Evolutionary conservation across 345 rosid genomes (phyloP), one percentile per base, ranked within the genome.

Genomic region (Clausena lansium): DNA sequence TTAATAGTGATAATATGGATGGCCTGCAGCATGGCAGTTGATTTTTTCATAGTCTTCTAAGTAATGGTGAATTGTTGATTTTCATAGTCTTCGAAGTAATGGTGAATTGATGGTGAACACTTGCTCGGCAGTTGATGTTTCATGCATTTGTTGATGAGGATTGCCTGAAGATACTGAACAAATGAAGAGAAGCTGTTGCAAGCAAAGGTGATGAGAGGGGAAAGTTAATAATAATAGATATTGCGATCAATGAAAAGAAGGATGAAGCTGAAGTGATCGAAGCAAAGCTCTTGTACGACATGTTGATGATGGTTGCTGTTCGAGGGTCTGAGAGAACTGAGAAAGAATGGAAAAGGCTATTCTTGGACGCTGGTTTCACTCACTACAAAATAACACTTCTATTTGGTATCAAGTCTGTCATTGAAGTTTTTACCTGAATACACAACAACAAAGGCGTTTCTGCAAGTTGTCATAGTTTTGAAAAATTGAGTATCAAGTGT

Each of bases 111-210:
- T n/a, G 52, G 2, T 30, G 33, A 28, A 6, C 41, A 38, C 10
- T 41, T 36, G 52, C 50, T 1, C 38, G 17, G n/a, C 83, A 87
- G 89, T 52, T 52, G 15, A 74, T 84, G 57, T 69, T 87, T 58
- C 90, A 89, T 63, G 81, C 72, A n/a, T 87, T 78, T 75, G 74
- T 74, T n/a, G 90, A 89, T n/a, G 88, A 83, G 20, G 85, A 89
- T 3, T 89, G 89, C 74, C 38, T 84, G 71, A 89, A 82, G 76
- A 84, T 87, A 66, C 79, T 87, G n/a, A 80, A 83, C 73, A 79
- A 45, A 38, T 82, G 89, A 83, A 81, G 78, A 74, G 88, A 82
- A 71, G 88, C 87, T 66, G 54, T 54, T 30, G 30, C 38, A 22
- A 52, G 62, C 1, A 79, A 33, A 19, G 66, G 58, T 9, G 62